Evolutionary conservation across 176 grass and related monocot genomes (phyloP), one percentile per base, ranked within the genome.

Genomic region (Miscanthus lutarioriparius): DNA sequence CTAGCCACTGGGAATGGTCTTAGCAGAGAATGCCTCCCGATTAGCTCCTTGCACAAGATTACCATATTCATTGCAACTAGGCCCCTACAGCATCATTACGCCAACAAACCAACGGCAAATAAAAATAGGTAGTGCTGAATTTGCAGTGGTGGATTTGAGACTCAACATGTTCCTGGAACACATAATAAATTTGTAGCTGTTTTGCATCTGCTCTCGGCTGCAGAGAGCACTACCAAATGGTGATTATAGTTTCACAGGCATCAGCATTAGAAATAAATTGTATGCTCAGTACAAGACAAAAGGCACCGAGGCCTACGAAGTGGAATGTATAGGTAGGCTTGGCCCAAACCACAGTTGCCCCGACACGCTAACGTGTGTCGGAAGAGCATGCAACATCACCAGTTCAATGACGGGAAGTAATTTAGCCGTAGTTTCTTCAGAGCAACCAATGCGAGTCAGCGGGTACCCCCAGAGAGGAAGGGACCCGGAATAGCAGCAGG

Each of bases 381-480:
- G 64, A 61, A 78, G 75, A 71, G 12, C 22, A 49, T 26, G 28
- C 22, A 51, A 70, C 28, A 26, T 70, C 16, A 20, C 10, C 74
- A 75, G 36, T 59, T 73, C 27, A 84, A 48, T 48, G 14, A 48
- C 45, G 4, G 45, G 45, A 6, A 48, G 11, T 47, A 44, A 19
- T 74, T 59, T 67, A 59, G 37, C 70, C 36, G 54, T 66, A 51
- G 66, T 61, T 67, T 45, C 39, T 71, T 86, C 32, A 65, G 44
- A 82, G 41, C 11, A 17, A 53, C 45, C 15, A 48, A 48, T 5
- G 14, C 4, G 45, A 16, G 45, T 48, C 45, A 48, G 14, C 16
- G 45, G 45, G 13, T 48, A 48, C 14, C 14, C 45, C 45, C 45
- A 48, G 4, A 48, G 45, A 48, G 45, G 45, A 15, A 48, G 45